A percentile compares a stretch with the other conserved stretches of the same genome.
Conservation (phyloP, 345 rosid genomes). For the Murraya koenigii region DNA sequence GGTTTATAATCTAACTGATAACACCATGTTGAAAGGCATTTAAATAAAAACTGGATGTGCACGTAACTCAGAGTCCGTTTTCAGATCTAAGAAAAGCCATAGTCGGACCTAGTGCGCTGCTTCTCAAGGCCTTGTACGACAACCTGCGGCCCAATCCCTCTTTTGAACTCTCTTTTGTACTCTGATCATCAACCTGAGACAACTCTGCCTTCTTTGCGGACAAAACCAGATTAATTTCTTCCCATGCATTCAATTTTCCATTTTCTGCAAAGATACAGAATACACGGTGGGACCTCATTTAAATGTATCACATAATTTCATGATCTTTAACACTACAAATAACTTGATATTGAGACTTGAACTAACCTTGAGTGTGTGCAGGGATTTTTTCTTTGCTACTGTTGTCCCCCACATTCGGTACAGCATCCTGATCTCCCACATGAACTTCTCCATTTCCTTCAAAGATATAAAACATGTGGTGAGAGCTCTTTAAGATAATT, state of each 20-base stretch:
- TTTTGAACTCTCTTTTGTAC: constrained; percentile 41
- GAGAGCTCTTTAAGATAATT: not conserved
- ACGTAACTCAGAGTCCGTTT: constrained; percentile 39
- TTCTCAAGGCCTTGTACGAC: constrained; percentile 65
- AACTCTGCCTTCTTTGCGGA: constrained; percentile 65
- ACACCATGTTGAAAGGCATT: not conserved
- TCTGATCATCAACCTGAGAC: constrained; percentile 54
- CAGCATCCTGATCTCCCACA: not conserved
- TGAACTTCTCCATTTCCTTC: constrained; percentile 46
- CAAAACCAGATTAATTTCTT: constrained; percentile 62
- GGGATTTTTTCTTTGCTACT: not conserved
- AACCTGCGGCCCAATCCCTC: constrained; percentile 51
- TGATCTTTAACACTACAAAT: not conserved
- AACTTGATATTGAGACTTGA: not conserved
- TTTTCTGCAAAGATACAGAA: constrained; percentile 40
- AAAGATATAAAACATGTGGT: not conserved
- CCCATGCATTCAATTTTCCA: constrained; percentile 56
- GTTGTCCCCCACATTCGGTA: not conserved
- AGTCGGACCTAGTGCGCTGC: constrained; percentile 85
- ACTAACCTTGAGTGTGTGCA: not conserved
- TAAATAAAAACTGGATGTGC: not conserved
- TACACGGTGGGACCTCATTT: not conserved
- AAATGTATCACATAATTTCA: not conserved
- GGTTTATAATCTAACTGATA: not conserved
- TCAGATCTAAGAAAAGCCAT: constrained; percentile 74